Percentiles rank a stretch among this genome's conserved stretches.
phyloP scores from a whole-genome alignment of 441 rosid species.

The Populus hybrid region DNA sequence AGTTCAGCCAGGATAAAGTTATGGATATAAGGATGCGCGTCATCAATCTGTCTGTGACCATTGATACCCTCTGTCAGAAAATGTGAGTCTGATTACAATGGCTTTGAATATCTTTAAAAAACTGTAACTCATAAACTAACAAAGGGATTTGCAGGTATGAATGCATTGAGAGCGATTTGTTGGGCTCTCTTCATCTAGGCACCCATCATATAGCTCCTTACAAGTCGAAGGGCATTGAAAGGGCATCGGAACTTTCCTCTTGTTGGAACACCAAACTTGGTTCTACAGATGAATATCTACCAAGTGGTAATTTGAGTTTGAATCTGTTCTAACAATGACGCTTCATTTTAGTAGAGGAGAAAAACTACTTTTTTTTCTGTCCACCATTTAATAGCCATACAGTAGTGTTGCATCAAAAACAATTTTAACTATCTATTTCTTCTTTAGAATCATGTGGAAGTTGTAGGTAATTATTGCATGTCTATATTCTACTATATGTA shows the following conservation, averaged over 20 bases:
- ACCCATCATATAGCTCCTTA: constrained; percentile 66
- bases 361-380: background rate
- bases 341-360: background rate
- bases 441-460: background rate
- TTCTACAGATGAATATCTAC: constrained; percentile 30
- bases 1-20: constrained; percentile 52
- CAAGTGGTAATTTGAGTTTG: constrained; percentile 40
- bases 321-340: background rate
- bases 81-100: constrained; percentile 43
- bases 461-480: background rate
- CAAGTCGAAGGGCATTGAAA: constrained; percentile 68
- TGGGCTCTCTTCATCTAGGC: constrained; percentile 58
- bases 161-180: constrained; percentile 68
- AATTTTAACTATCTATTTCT: background rate
- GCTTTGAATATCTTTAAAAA: background rate
- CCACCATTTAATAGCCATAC: background rate
- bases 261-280: constrained; percentile 42
- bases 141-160: constrained; percentile 52
- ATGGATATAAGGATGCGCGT: constrained; percentile 69
- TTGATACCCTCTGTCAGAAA: constrained; percentile 59
- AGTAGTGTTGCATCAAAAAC: background rate
- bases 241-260: constrained; percentile 57
- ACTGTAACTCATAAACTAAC: constrained; percentile 15
- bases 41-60: constrained; percentile 55
- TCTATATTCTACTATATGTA: background rate